Evolutionary conservation across 257 asterid species (phyloP), one percentile per base, ranked within the genome.

Genomic region (Nicotiana knightiana): DNA sequence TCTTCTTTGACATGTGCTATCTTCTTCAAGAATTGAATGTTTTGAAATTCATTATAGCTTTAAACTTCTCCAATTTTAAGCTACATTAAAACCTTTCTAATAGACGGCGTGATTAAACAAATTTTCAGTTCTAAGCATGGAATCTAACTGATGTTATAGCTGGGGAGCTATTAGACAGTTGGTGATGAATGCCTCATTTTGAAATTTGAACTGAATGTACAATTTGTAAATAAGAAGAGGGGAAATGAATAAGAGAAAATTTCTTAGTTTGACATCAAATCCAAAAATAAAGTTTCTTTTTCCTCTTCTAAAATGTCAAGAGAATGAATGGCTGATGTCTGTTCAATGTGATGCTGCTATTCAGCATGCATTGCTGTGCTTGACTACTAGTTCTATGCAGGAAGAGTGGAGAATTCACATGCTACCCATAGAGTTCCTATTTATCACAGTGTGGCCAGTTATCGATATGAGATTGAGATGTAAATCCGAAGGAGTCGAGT

Each of bases 381-480:
- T 77, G 85, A 66, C 58, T 80, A 67, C 73, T 32, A 37, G 53
- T 82, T 24, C 63, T 24, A 51, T 84, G 84, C 91, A 96, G 99
- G 99, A 94, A 84, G 97, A 89, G 85, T 96, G 99, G 99, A 90
- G 96, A 88, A 91, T 96, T 81, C 93, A 92, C 85, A 94, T 96
- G 98, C 93, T 94, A 55, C 99, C 99, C 1, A 87, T 96, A 79
- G 88, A 93, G 48, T 96, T 96, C 93, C 90, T 94, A 46, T 92
- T 96, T 81, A 91, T 93, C 43, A 90, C 94, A 0, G 97, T 81
- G 28, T 83, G 82, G 9, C 99, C 98, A 18, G 95, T 92, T 55
- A 77, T 96, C 11, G 98, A 96, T 91, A 91, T 96, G 97, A 90
- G 93, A 83, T 85, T 96, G 83, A 90, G 88, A 83, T 96, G 97